These are phyloP conservation scores for Leccinellum albellum DNA, from an alignment of 768 basidiomycete species.

Conservation along the genomic window DNA sequence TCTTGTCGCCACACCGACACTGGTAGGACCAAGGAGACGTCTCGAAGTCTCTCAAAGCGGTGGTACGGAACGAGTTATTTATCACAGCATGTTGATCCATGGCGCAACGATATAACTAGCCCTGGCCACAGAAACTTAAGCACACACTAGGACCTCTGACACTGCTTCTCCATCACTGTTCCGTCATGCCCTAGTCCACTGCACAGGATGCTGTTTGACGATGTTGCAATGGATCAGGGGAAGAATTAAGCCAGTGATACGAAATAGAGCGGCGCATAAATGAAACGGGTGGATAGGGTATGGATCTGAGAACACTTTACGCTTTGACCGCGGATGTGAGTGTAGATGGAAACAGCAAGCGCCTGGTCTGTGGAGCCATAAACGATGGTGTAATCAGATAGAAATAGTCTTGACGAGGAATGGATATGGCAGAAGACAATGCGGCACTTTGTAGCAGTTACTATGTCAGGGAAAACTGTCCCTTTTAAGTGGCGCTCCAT, in stretches of 20 bases:
- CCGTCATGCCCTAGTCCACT: conserved; percentile 15
- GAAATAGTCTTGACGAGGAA: conserved; percentile 4
- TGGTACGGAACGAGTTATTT: no score
- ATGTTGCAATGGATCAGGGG: conserved; percentile 16
- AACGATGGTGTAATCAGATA: conserved; percentile 54
- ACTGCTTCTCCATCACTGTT: background rate
- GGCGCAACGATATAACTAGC: no score
- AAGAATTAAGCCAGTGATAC: conserved; percentile 30
- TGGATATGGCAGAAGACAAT: conserved; percentile 18
- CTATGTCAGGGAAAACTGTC: conserved; percentile 61
- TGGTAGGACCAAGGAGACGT: no score
- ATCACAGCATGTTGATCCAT: no score
- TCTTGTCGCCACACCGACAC: no score
- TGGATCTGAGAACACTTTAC: conserved; percentile 75
- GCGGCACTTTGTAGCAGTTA: conserved; percentile 57
- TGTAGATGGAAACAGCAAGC: conserved; percentile 80
- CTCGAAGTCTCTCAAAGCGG: conserved; percentile 36
- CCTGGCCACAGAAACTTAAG: no score
- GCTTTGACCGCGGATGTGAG: conserved; percentile 58
- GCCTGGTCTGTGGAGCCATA: conserved; percentile 67
- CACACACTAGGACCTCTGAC: background rate
- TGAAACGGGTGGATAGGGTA: conserved; percentile 50
- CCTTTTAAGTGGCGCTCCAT: conserved; percentile 73
- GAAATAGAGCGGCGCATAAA: conserved; percentile 57
- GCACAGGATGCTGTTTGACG: conserved; percentile 30